phyloP scores from a whole-genome alignment of 2,329 filamentous ascomycete genomes.

The Beauveria scarabaeidicola region DNA sequence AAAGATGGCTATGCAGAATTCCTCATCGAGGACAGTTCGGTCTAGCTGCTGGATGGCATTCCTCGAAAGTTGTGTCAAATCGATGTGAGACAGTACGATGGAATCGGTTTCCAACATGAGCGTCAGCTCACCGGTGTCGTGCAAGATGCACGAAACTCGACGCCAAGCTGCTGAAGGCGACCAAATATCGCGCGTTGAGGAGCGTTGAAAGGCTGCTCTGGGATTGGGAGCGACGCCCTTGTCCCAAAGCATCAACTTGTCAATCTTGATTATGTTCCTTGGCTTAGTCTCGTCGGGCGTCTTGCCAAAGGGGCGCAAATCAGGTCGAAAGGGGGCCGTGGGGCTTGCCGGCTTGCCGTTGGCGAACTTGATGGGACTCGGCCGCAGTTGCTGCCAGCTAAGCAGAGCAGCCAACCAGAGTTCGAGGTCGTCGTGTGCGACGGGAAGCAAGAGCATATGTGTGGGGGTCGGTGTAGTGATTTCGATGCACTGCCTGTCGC shows the following conservation, averaged over 20 bases:
- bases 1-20: constrained; percentile 92
- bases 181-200: constrained; percentile 48
- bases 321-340: constrained; percentile 29
- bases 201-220: constrained; percentile 45
- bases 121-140: constrained; percentile 91
- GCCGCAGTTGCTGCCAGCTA: constrained; percentile 71
- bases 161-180: constrained; percentile 62
- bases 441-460: constrained; percentile 57
- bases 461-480: constrained; percentile 44
- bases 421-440: constrained; percentile 59
- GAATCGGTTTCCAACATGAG: constrained; percentile 81
- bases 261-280: constrained; percentile 85
- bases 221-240: constrained; percentile 54
- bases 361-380: constrained; percentile 46
- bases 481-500: constrained; percentile 42
- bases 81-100: constrained; percentile 70
- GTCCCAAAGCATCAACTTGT: constrained; percentile 86
- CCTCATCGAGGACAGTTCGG: constrained; percentile 80
- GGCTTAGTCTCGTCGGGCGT: constrained; percentile 25
- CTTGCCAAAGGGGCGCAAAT: constrained; percentile 34
- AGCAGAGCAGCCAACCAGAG: constrained; percentile 73
- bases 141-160: constrained; percentile 81
- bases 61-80: constrained; percentile 79
- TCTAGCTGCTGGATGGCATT: constrained; percentile 88
- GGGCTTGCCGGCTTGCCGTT: constrained; percentile 30